These are phyloP conservation scores for Kluyveromyces dobzhanskii DNA, from an alignment of 805 yeast genomes.

Conservation along the genomic window DNA sequence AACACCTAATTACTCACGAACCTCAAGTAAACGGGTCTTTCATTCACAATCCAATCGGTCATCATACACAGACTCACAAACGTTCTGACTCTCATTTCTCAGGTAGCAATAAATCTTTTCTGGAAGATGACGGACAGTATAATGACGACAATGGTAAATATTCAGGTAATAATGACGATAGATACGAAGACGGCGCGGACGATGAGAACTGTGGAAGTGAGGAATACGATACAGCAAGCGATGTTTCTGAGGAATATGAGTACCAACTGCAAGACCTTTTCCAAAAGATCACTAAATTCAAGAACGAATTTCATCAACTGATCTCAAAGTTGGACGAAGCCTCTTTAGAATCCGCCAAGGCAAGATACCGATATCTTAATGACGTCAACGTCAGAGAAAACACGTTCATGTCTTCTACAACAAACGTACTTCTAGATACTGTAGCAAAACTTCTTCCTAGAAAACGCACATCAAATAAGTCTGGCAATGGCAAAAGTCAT, in stretches of 20 bases:
- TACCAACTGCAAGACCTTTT: constrained; percentile 2
- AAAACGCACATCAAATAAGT: background rate
- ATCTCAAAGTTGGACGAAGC: constrained; percentile 14
- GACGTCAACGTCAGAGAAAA: background rate
- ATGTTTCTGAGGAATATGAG: constrained; percentile 1
- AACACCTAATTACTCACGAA: no score
- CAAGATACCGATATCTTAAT: background rate
- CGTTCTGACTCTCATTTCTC: background rate
- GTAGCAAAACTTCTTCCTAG: background rate
- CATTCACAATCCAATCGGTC: no score
- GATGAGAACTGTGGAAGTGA: constrained; percentile 6
- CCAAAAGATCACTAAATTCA: constrained; percentile 12
- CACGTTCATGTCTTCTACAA: constrained; percentile 1
- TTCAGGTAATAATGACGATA: no score
- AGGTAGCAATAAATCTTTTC: background rate
- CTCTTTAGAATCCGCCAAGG: constrained; percentile 5
- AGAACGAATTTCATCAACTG: constrained; percentile 11
- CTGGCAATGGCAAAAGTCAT: no score
- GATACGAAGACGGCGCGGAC: constrained; percentile 2
- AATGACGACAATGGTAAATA: constrained; percentile 4
- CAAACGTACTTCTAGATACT: background rate
- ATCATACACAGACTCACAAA: background rate
- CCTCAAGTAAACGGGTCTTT: no score
- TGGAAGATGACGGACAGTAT: background rate
- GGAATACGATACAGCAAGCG: background rate